Evolutionary conservation across 2,329 filamentous ascomycete genomes (phyloP), one percentile per base, ranked within the genome.

Genomic region (Penicillium hordei): DNA sequence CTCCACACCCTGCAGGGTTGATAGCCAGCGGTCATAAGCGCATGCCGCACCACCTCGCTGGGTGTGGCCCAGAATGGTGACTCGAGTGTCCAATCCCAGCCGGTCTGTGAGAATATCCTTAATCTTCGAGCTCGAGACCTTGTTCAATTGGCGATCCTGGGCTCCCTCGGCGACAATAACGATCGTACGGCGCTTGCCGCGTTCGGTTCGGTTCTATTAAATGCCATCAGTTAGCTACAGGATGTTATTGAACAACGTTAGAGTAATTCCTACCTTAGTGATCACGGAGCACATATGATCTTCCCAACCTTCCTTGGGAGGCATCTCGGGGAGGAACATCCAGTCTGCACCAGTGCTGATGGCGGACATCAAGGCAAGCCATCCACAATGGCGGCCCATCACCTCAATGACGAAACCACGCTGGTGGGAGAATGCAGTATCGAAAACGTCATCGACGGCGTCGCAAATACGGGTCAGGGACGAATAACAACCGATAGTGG

Each of bases 91-190:
- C 48, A 97, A 83, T 45, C 85, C 87, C 5, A 97, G 85, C 12
- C 89, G 87, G 21, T 89, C 80, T 38, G 91, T 88, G n/a, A 99
- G 85, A 50, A 97, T 86, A 66, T 93, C 85, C 75, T 94, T 96
- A 75, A 99, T 90, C 76, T 89, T 88, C 19, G 82, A 79, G 10
- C 91, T 87, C 0, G 86, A 86, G 69, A 99, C 96, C 76, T 91
- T 93, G 72, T 89, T 89, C 58, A 96, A 86, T 52, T 93, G 79
- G 63, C 84, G 83, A 77, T 97, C 93, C 65, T 93, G 89, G 46
- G 94, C 94, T 65, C 94, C 94, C 78, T 99, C 94, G 52, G 94
- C 94, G 52, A 99, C 89, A 68, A 99, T 96, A 69, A 99, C 93
- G 68, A 97, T 97, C 1, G 94, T 97, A 81, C 96, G 95, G 69